These are phyloP conservation scores for Raffaelea ambrosiae DNA, from an alignment of 2,329 filamentous ascomycete genomes.

Conservation along the genomic window DNA sequence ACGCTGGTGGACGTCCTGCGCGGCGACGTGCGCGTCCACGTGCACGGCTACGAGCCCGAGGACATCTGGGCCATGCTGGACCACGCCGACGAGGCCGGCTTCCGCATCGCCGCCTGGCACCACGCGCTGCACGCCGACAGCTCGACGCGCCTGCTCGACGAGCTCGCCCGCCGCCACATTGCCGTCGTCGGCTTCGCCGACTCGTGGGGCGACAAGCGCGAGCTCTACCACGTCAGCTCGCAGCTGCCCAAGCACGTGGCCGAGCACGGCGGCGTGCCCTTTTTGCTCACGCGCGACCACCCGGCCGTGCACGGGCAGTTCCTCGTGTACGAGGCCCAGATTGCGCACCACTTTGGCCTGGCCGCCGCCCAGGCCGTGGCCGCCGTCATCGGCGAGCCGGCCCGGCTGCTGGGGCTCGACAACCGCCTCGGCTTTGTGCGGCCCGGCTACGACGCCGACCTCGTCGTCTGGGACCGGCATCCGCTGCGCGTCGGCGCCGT, in stretches of 20 bases:
- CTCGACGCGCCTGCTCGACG: constrained; percentile 30
- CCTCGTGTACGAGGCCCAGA: constrained; percentile 3
- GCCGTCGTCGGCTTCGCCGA: constrained; percentile 35
- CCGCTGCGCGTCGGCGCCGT: constrained; percentile 35
- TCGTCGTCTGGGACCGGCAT: constrained; percentile 40
- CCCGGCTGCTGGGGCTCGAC: constrained; percentile 20
- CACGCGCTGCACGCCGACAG: constrained; percentile 29
- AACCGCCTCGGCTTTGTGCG: constrained; percentile 27
- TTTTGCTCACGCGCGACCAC: constrained; percentile 18
- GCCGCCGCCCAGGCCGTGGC: constrained; percentile 30
- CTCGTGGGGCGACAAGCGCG: constrained; percentile 31
- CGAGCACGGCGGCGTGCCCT: constrained; percentile 28
- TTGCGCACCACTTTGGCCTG: constrained; percentile 32
- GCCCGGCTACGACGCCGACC: constrained; percentile 39
- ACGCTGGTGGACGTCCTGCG: constrained; percentile 30
- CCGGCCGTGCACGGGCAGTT: constrained; percentile 5
- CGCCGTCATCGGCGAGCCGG: constrained; percentile 36
- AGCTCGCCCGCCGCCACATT: constrained; percentile 28
- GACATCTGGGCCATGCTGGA: constrained; percentile 34
- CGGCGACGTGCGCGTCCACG: constrained; percentile 30
- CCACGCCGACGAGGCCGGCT: constrained; percentile 33
- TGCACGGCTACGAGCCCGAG: constrained; percentile 35
- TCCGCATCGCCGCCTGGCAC: constrained; percentile 30
- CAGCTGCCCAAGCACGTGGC: constrained; percentile 27
- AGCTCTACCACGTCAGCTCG: constrained; percentile 30